Conservation (phyloP, 768 basidiomycete species). For the Pulveroboletus sp. region DNA sequence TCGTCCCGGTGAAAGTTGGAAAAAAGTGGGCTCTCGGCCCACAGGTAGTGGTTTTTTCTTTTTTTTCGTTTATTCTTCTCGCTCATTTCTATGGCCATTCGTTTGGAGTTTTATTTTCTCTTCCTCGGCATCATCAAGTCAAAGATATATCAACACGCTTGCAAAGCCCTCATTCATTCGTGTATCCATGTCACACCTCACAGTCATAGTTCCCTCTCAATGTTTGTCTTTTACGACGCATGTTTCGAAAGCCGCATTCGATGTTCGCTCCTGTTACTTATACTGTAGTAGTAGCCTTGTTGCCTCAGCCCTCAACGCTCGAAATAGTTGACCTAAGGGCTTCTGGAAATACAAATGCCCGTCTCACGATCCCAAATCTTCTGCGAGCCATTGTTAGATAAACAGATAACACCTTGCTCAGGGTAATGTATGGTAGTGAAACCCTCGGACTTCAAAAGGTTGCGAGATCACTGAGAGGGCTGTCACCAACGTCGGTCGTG, state of each 20-base stretch:
- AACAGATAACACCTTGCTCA: too few species aligned
- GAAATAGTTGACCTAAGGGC: too few species aligned
- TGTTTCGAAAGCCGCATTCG: not conserved
- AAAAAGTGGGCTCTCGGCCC: constrained; percentile 3
- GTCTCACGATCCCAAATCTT: too few species aligned
- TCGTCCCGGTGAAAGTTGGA: not conserved
- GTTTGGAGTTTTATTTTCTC: not conserved
- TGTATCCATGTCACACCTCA: constrained; percentile 16
- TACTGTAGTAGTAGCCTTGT: constrained; percentile 8
- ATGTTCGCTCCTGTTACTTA: constrained; percentile 7
- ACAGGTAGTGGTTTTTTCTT: not conserved
- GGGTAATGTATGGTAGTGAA: too few species aligned
- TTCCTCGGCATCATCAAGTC: constrained; percentile 6
- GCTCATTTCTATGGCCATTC: constrained; percentile 11
- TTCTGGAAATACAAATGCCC: too few species aligned
- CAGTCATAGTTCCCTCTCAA: not conserved
- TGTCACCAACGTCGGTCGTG: too few species aligned
- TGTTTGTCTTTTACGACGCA: not conserved
- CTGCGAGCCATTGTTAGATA: too few species aligned
- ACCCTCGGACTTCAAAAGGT: too few species aligned
- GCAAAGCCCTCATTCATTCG: constrained; percentile 6
- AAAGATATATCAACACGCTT: constrained; percentile 8
- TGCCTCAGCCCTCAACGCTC: not conserved
- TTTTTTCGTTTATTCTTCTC: constrained; percentile 1
- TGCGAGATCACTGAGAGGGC: too few species aligned